Conservation (phyloP, 208 protist genomes). For the Wallacemonas collosoma region DNA sequence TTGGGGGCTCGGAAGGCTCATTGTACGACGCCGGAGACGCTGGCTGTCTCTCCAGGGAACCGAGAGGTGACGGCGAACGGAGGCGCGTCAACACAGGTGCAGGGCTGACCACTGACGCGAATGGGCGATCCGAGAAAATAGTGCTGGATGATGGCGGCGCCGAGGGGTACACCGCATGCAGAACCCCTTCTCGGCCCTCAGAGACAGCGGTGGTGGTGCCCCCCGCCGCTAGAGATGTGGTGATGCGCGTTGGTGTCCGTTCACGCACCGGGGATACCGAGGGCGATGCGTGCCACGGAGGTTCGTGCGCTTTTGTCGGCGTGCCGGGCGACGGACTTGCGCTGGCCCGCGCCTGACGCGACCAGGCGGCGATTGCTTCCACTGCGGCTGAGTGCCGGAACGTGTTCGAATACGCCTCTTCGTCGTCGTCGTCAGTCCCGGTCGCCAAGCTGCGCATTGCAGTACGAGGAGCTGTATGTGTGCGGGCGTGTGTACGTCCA, state of each 20-base stretch:
- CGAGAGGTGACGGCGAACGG: no score
- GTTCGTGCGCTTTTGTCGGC: neutral
- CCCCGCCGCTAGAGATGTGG: neutral
- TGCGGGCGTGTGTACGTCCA: neutral
- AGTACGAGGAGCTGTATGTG: neutral
- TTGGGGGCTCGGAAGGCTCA: no score
- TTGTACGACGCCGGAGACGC: no score
- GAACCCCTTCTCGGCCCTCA: neutral
- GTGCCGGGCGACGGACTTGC: neutral
- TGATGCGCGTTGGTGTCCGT: neutral
- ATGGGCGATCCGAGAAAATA: neutral
- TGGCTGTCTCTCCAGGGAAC: no score
- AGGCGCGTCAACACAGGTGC: no score
- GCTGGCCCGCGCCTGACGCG: neutral
- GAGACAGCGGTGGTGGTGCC: neutral
- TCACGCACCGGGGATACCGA: neutral
- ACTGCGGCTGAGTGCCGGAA: slow-evolving; percentile 1
- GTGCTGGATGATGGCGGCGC: neutral
- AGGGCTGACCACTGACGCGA: no score
- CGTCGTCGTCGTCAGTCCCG: neutral
- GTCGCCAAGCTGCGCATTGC: neutral
- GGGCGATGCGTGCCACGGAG: neutral
- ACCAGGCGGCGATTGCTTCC: slow-evolving; percentile 5
- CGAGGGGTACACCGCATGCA: neutral
- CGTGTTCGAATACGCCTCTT: neutral